Evolutionary conservation across 768 basidiomycete species (phyloP), one percentile per base, ranked within the genome.

Genomic region (Phylloporus arenicola): DNA sequence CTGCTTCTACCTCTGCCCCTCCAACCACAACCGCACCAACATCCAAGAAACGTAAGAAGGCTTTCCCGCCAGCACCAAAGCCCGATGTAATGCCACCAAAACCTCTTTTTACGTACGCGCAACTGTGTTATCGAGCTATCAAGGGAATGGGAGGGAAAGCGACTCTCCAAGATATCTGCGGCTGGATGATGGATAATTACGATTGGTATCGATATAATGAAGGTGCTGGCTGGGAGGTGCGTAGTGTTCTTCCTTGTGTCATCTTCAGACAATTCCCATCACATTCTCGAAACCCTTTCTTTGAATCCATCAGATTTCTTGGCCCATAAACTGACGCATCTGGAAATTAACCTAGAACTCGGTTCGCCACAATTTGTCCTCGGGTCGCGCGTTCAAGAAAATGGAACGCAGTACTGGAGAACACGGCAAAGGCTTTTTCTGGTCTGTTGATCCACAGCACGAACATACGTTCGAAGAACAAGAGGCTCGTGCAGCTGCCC

Each of bases 321-420:
- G 42, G 31, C 34, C 13, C 33, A 41, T 39, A 35, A 48, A 52
- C 57, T 61, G 47, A 58, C 43, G 29, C n/a, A 39, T 47, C 24
- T 54, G 33, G 22, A 34, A 29, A 34, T 51, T 17, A 45, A 47
- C 35, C n/a, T 62, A 92, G 90, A 92, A 88, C 59, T 95, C 95
- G 27, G 86, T 97, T 41, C 86, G 93, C 19, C 93, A 97, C 62
- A 94, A 93, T 64, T 70, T 99, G n/a, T 94, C 93, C 1, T 90
- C 92, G 11, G 86, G 87, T 63, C 82, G 85, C 43, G 92, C 90
- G 0, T 99, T 99, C 71, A 76, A 88, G 65, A 97, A 97, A 69
- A 77, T 90, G 66, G 89, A 93, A 52, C 78, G 90, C 27, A 86
- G 83, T 54, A 81, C 83, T 6, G 88, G 91, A 51, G 90, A 88